These are phyloP conservation scores for Wallacemonas sp. DNA, from an alignment of 208 protist species.

Conservation along the genomic window DNA sequence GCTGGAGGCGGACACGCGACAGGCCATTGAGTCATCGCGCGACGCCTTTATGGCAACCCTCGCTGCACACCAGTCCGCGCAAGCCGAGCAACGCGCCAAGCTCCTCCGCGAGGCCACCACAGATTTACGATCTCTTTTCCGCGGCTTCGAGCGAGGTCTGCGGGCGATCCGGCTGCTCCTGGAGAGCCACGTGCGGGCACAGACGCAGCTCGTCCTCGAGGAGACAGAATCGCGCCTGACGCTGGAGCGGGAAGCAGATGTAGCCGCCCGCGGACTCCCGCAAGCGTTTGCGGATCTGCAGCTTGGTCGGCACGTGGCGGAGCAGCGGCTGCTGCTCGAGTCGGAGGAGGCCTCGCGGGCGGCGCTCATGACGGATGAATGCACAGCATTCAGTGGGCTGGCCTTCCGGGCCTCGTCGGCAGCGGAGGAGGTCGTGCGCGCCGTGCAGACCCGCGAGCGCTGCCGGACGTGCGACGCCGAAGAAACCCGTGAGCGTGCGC, in stretches of 20 bases:
- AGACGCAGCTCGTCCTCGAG: slow-evolving; percentile 17
- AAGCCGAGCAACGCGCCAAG: slow-evolving; percentile 11
- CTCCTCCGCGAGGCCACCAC: slow-evolving; percentile 21
- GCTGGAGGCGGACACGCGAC: slow-evolving; percentile 44
- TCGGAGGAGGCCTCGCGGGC: slow-evolving; percentile 44
- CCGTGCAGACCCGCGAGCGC: not conserved
- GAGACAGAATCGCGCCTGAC: slow-evolving; percentile 25
- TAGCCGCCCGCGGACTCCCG: slow-evolving; percentile 20
- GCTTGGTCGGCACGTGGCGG: not conserved
- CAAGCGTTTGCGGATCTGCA: not conserved
- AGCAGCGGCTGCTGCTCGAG: slow-evolving; percentile 34
- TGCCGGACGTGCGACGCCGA: slow-evolving; percentile 6
- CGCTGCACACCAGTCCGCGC: slow-evolving; percentile 17
- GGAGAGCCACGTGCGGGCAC: slow-evolving; percentile 22
- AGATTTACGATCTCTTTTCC: not conserved
- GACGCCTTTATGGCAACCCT: slow-evolving; percentile 37
- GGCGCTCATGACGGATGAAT: slow-evolving; percentile 51
- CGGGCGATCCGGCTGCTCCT: slow-evolving; percentile 8
- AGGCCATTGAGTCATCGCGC: slow-evolving; percentile 32
- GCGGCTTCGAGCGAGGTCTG: slow-evolving; percentile 15
- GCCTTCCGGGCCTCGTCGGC: slow-evolving; percentile 32
- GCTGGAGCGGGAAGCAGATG: slow-evolving; percentile 23
- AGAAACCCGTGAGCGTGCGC: slow-evolving; percentile 19
- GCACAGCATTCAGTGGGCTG: slow-evolving; percentile 39
- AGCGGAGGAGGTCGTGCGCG: not conserved